Conservation (phyloP, 1,284 basidiomycete species). For the Cystobasidium slooffiae region DNA sequence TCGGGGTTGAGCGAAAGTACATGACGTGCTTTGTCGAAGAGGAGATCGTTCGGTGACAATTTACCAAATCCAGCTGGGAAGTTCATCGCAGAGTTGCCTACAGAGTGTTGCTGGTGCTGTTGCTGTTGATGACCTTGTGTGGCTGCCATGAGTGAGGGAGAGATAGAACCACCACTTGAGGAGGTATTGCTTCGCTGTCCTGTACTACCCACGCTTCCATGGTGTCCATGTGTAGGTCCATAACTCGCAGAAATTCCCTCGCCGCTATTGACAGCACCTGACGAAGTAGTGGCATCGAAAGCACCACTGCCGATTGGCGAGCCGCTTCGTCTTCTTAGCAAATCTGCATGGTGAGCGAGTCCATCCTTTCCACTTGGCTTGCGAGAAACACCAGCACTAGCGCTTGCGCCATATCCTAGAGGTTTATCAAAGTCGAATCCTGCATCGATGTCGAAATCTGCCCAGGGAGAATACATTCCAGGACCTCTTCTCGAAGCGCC, state of each 20-base stretch:
- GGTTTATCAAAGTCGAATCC: constrained; percentile 34
- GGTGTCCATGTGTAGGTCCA: constrained; percentile 11
- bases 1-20: constrained; percentile 72
- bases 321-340: constrained; percentile 11
- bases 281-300: background rate
- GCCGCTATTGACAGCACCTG: background rate
- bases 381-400: constrained; percentile 14
- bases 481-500: background rate
- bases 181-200: constrained; percentile 33
- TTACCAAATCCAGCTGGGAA: constrained; percentile 24
- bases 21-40: constrained; percentile 61
- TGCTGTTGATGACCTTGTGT: background rate
- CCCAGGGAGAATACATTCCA: constrained; percentile 29
- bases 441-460: constrained; percentile 26
- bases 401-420: background rate
- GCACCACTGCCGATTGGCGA: background rate
- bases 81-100: background rate
- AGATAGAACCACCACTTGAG: constrained; percentile 19
- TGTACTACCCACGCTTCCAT: constrained; percentile 2
- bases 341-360: background rate
- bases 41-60: constrained; percentile 59
- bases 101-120: background rate
- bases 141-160: constrained; percentile 14
- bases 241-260: constrained; percentile 5
- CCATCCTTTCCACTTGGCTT: constrained; percentile 17